phyloP scores from a whole-genome alignment of 1,284 basidiomycete species.

The Tilletia walkeri region DNA sequence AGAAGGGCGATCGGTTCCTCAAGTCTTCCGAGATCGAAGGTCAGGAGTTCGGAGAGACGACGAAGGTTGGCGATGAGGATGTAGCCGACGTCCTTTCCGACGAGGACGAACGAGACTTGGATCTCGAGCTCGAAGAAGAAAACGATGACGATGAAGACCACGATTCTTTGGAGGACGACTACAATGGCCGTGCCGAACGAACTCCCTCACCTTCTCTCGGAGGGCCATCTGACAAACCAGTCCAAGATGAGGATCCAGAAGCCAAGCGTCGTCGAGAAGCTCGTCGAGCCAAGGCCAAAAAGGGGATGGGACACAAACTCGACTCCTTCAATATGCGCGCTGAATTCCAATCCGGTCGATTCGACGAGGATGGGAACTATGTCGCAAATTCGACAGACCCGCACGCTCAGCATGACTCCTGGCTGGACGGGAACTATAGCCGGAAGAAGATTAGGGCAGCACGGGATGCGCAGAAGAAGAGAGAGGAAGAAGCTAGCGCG shows the following conservation, averaged over 20 bases:
- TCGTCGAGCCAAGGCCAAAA: conserved; percentile 17
- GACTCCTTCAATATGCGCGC: conserved; percentile 98
- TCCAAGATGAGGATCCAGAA: not conserved
- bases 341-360: conserved; percentile 96
- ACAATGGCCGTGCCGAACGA: conserved; percentile 39
- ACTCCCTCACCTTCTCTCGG: conserved; percentile 32
- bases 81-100: conserved; percentile 33
- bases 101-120: conserved; percentile 41
- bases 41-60: conserved; percentile 48
- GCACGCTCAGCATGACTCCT: conserved; percentile 85
- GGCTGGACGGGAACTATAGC: conserved; percentile 81
- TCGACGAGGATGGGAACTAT: conserved; percentile 86
- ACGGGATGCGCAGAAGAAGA: conserved; percentile 61
- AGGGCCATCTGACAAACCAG: not conserved
- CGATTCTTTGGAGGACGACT: conserved; percentile 24
- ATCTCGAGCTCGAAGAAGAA: conserved; percentile 40
- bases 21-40: conserved; percentile 76
- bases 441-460: conserved; percentile 84
- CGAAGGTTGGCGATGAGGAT: conserved; percentile 32
- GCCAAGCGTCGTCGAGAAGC: not conserved
- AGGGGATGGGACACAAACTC: conserved; percentile 82
- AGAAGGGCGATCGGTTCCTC: conserved; percentile 31
- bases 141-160: conserved; percentile 23
- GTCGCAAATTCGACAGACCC: conserved; percentile 77
- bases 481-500: conserved; percentile 61